A percentile compares a stretch with the other conserved stretches of the same genome.
Evolutionary conservation across 2,329 filamentous ascomycete species (phyloP).

Genomic region (Didymella arachidicola): DNA sequence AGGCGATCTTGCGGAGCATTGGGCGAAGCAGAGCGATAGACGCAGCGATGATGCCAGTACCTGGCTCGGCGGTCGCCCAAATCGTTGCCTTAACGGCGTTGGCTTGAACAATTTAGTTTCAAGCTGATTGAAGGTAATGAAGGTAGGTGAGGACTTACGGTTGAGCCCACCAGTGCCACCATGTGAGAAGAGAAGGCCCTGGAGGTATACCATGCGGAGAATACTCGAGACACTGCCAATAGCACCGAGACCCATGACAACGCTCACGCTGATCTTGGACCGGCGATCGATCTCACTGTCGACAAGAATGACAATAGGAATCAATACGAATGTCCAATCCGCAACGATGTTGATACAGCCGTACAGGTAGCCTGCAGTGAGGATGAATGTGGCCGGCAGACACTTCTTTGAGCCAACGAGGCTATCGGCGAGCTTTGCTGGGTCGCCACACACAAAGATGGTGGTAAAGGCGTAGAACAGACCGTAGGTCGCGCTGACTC

Average conservation of each 20-base stretch:
- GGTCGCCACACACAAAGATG: conserved; percentile 44
- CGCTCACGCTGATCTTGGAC: conserved; percentile 56
- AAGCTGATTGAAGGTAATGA: no score
- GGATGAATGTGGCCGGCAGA: conserved; percentile 32
- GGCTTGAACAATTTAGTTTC: conserved; percentile 24
- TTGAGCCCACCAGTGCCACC: conserved; percentile 8
- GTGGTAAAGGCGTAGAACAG: conserved; percentile 41
- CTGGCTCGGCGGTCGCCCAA: conserved; percentile 60
- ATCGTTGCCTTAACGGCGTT: conserved; percentile 51
- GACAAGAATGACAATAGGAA: conserved; percentile 44
- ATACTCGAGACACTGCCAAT: conserved; percentile 44
- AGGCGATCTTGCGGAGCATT: conserved; percentile 47
- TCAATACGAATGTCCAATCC: conserved; percentile 48
- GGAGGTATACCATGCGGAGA: conserved; percentile 44
- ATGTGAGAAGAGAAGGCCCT: conserved; percentile 30
- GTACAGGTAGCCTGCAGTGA: conserved; percentile 43
- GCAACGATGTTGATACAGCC: conserved; percentile 44
- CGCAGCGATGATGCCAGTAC: conserved; percentile 60
- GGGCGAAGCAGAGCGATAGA: conserved; percentile 58
- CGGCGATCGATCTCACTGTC: conserved; percentile 54
- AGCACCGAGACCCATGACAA: conserved; percentile 56
- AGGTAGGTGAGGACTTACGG: conserved; percentile 15
- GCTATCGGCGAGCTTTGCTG: conserved; percentile 34
- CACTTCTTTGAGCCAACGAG: conserved; percentile 32
- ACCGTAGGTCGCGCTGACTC: conserved; percentile 36